Percentiles rank a stretch among this genome's conserved stretches.
These are phyloP conservation scores for Colletotrichum nymphaeae DNA, from an alignment of 2,329 filamentous ascomycete genomes.

Conservation along the genomic window DNA sequence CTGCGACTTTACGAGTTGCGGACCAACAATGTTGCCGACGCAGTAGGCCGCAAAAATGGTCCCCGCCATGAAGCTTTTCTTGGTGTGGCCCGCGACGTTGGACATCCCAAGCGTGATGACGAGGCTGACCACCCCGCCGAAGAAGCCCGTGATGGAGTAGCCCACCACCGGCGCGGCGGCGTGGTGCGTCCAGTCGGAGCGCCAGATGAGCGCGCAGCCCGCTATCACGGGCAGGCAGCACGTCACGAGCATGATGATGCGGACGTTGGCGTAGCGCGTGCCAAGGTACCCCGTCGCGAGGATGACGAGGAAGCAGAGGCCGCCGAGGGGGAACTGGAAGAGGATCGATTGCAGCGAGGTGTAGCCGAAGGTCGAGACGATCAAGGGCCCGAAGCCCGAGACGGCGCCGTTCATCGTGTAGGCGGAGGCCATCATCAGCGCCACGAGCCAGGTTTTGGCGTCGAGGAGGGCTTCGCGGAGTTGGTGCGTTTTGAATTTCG, in stretches of 20 bases:
- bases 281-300: slow-evolving; percentile 74
- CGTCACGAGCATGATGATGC: slow-evolving; percentile 71
- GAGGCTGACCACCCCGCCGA: slow-evolving; percentile 75
- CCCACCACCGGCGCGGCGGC: slow-evolving; percentile 75
- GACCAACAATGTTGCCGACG: slow-evolving; percentile 81
- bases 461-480: slow-evolving; percentile 69
- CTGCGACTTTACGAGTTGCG: slow-evolving; percentile 76
- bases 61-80: slow-evolving; percentile 81
- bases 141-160: slow-evolving; percentile 79
- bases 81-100: slow-evolving; percentile 81
- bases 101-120: slow-evolving; percentile 65
- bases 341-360: slow-evolving; percentile 73
- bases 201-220: slow-evolving; percentile 82
- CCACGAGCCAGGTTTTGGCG: slow-evolving; percentile 72
- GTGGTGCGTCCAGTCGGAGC: slow-evolving; percentile 70
- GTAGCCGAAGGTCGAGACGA: slow-evolving; percentile 78
- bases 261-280: slow-evolving; percentile 69
- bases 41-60: slow-evolving; percentile 82
- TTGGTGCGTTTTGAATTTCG: slow-evolving; percentile 69
- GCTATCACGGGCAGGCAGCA: slow-evolving; percentile 81
- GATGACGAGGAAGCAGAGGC: slow-evolving; percentile 74
- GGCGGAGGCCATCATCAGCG: slow-evolving; percentile 76
- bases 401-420: slow-evolving; percentile 80
- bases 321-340: slow-evolving; percentile 80
- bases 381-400: slow-evolving; percentile 76